These are phyloP conservation scores for Erodium maritimum DNA, from an alignment of 345 rosid genomes.

Conservation along the genomic window DNA sequence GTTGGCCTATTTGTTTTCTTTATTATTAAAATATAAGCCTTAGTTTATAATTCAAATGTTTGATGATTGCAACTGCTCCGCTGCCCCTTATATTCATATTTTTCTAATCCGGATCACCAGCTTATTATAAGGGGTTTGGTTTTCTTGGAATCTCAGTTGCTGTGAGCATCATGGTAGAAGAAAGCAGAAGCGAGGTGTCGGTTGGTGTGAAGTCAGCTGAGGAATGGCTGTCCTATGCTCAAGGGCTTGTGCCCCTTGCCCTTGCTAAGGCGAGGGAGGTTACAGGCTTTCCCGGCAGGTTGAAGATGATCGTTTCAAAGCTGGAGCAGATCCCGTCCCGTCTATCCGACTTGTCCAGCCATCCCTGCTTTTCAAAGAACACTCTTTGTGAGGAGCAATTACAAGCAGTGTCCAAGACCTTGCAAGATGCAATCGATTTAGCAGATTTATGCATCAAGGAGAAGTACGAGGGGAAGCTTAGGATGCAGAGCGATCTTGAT, in stretches of 20 bases:
- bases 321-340: constrained; percentile 73
- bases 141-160: constrained; percentile 18
- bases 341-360: constrained; percentile 77
- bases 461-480: constrained; percentile 76
- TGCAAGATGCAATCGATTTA: constrained; percentile 38
- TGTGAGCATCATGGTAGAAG: constrained; percentile 40
- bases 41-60: constrained; percentile 14
- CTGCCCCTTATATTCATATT: constrained; percentile 18
- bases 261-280: constrained; percentile 45
- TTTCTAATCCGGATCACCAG: constrained; percentile 12
- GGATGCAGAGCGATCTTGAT: constrained; percentile 96
- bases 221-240: constrained; percentile 58
- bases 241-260: constrained; percentile 63
- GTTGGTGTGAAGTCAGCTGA: constrained; percentile 36
- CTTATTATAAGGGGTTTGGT: constrained; percentile 7
- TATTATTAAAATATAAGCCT: constrained; percentile 14
- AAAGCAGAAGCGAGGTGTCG: constrained; percentile 16
- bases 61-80: constrained; percentile 69
- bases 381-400: constrained; percentile 79
- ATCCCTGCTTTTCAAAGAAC: constrained; percentile 85
- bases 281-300: constrained; percentile 62
- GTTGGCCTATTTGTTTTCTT: constrained; percentile 20
- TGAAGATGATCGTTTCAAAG: constrained; percentile 74
- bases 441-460: constrained; percentile 44
- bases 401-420: constrained; percentile 51